phyloP scores from a whole-genome alignment of 352 stramenopile species.

The Pythium graminicola region DNA sequence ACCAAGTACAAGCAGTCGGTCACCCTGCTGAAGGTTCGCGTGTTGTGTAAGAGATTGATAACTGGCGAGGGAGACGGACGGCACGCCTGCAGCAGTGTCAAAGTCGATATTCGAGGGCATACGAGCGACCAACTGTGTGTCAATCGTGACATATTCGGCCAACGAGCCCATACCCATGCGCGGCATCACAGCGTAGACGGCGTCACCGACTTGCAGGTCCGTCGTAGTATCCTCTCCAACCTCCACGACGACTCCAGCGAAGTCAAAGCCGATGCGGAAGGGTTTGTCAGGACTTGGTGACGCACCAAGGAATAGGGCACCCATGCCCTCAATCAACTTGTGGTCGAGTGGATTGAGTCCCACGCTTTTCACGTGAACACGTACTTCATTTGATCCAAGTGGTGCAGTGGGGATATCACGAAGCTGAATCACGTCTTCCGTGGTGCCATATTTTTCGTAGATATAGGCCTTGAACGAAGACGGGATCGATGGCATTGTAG shows the following conservation, averaged over 20 bases:
- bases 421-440: slow-evolving; percentile 27
- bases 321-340: slow-evolving; percentile 15
- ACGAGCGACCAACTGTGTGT: slow-evolving; percentile 30
- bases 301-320: slow-evolving; percentile 10
- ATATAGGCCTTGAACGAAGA: slow-evolving; percentile 27
- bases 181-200: slow-evolving; percentile 22
- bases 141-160: slow-evolving; percentile 34
- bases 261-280: slow-evolving; percentile 33
- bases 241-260: slow-evolving; percentile 29
- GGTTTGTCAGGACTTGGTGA: slow-evolving; percentile 23
- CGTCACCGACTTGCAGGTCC: slow-evolving; percentile 13
- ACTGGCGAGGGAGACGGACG: slow-evolving; percentile 29
- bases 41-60: slow-evolving; percentile 30
- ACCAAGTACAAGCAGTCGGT: slow-evolving; percentile 41
- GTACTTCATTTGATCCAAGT: slow-evolving; percentile 23
- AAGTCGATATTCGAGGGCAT: slow-evolving; percentile 43
- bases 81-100: slow-evolving; percentile 31
- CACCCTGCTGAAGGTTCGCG: slow-evolving; percentile 32
- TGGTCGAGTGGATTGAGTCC: slow-evolving; percentile 31
- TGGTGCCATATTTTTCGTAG: slow-evolving; percentile 28
- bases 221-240: slow-evolving; percentile 26
- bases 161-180: slow-evolving; percentile 20
- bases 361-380: slow-evolving; percentile 29
- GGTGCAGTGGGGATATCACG: slow-evolving; percentile 10
- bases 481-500: slow-evolving; percentile 8